Evolutionary conservation across 768 basidiomycete species (phyloP).

Genomic region (Xerocomellus dryophilus): DNA sequence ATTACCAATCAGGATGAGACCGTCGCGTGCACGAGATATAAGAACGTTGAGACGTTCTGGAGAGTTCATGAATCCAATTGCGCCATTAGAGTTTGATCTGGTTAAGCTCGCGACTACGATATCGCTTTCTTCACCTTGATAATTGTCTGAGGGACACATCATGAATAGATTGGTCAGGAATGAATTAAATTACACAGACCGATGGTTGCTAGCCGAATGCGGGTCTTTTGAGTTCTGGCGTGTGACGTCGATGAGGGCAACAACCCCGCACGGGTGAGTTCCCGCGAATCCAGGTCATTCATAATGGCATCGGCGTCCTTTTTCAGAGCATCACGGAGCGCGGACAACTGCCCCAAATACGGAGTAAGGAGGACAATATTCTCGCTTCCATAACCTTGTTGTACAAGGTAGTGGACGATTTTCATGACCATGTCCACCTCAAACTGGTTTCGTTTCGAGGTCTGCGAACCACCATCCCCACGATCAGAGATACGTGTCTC

Average conservation of each 20-base stretch:
- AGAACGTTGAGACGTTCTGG: constrained; percentile 70
- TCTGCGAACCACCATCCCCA: constrained; percentile 43
- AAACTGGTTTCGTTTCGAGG: constrained; percentile 59
- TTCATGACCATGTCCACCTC: constrained; percentile 65
- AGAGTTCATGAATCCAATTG: constrained; percentile 72
- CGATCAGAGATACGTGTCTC: constrained; percentile 40
- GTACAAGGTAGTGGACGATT: constrained; percentile 60
- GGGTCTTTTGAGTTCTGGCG: constrained; percentile 37
- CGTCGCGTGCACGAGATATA: constrained; percentile 64
- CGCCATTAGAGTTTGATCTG: constrained; percentile 50
- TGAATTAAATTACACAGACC: constrained; percentile 36
- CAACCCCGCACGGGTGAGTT: constrained; percentile 57
- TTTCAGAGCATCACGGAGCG: constrained; percentile 46
- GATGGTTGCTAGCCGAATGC: constrained; percentile 60
- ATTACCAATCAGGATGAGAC: constrained; percentile 65
- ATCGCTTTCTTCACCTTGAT: constrained; percentile 73
- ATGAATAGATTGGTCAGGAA: not conserved
- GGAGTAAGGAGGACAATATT: constrained; percentile 66
- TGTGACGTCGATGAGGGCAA: constrained; percentile 36
- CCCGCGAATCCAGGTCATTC: constrained; percentile 58
- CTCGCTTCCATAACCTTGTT: constrained; percentile 64
- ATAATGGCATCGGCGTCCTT: constrained; percentile 54
- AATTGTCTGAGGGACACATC: constrained; percentile 50
- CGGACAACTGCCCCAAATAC: constrained; percentile 61
- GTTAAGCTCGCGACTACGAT: constrained; percentile 63